phyloP scores from a whole-genome alignment of 306 rosid genomes.

The Castanea mollissima region DNA sequence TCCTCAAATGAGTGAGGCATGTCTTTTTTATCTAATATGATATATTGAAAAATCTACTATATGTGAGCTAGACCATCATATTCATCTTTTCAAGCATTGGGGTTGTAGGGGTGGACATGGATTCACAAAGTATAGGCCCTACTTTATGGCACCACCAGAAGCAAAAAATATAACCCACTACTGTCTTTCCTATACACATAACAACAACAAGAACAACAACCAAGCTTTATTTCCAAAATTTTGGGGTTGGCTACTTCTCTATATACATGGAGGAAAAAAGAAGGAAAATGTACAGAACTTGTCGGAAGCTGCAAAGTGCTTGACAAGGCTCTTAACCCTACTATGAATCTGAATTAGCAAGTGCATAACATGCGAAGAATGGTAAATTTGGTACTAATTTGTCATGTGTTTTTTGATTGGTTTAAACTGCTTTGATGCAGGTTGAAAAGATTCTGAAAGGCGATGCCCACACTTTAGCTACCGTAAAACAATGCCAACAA shows the following conservation, averaged over 20 bases:
- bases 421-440: constrained; percentile 34
- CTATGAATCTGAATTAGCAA: background rate
- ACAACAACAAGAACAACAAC: too few relatives aligned
- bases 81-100: background rate
- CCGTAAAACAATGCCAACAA: constrained; percentile 37
- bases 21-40: constrained; percentile 16
- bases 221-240: too few relatives aligned
- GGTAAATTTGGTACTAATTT: background rate
- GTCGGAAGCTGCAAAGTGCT: background rate
- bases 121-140: background rate
- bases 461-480: constrained; percentile 38
- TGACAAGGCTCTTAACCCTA: background rate
- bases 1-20: constrained; percentile 83
- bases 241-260: too few relatives aligned
- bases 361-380: background rate
- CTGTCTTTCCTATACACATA: background rate
- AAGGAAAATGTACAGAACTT: background rate
- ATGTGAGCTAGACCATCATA: background rate
- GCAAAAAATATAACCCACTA: background rate
- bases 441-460: constrained; percentile 59
- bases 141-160: background rate
- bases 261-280: background rate
- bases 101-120: too few relatives aligned
- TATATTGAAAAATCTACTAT: background rate
- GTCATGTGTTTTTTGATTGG: background rate